These are phyloP conservation scores for Pluteus cervinus DNA, from an alignment of 768 basidiomycete genomes.

Conservation along the genomic window DNA sequence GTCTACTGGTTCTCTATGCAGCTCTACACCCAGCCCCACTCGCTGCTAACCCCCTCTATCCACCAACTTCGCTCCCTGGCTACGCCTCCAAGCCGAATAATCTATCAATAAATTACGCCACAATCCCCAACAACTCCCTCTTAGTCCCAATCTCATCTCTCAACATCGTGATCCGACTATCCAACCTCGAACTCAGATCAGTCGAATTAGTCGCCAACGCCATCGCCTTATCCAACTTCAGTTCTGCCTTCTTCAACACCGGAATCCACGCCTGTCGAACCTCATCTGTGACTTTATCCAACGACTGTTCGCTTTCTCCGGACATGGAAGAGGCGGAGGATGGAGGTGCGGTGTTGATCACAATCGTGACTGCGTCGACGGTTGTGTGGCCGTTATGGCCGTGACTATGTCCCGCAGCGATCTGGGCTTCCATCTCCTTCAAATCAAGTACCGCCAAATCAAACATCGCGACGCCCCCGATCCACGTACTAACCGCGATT, in stretches of 20 bases:
- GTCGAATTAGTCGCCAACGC: conserved; percentile 43
- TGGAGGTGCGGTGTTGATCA: background rate
- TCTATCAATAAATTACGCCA: no score
- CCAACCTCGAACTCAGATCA: conserved; percentile 64
- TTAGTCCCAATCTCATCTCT: conserved; percentile 65
- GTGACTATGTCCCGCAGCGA: conserved; percentile 18
- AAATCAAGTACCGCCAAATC: conserved; percentile 70
- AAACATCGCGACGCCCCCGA: conserved; percentile 58
- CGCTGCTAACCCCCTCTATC: no score
- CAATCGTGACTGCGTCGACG: background rate
- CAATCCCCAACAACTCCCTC: conserved; percentile 38
- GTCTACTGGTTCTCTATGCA: no score
- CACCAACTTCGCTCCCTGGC: no score
- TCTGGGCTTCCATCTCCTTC: conserved; percentile 41
- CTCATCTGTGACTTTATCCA: no score
- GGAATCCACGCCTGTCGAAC: conserved; percentile 37
- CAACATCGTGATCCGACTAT: conserved; percentile 64
- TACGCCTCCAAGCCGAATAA: no score
- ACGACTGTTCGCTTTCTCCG: no score
- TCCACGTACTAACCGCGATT: conserved; percentile 58
- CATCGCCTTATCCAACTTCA: conserved; percentile 48
- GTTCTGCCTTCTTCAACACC: conserved; percentile 40
- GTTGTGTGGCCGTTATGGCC: background rate
- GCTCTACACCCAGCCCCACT: no score
- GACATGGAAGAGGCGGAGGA: no score